phyloP scores from a whole-genome alignment of 2,329 filamentous ascomycete species.

The Aureobasidium melanogenum region DNA sequence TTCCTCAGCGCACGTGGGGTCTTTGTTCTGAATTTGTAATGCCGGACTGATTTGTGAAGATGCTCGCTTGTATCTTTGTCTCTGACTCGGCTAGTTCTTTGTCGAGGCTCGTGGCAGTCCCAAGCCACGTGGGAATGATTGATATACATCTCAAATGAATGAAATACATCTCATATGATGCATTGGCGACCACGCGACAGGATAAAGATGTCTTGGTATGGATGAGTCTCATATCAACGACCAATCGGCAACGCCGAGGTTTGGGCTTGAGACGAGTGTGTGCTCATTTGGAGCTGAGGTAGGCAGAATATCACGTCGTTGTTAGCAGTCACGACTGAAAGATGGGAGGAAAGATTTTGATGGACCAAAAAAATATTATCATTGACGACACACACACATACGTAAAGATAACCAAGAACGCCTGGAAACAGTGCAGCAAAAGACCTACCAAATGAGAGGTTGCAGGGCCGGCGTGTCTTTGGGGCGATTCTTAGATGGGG shows the following conservation, averaged over 20 bases:
- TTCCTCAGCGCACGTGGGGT: not conserved
- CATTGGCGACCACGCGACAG: not conserved
- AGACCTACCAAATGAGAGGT: not conserved
- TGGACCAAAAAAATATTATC: not conserved
- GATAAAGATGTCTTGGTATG: not conserved
- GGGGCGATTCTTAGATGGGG: not conserved
- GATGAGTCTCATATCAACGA: too few species aligned
- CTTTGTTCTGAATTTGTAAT: slow-evolving; percentile 6
- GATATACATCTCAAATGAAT: not conserved
- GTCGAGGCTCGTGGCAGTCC: not conserved
- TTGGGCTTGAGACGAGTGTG: not conserved
- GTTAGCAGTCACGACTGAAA: not conserved
- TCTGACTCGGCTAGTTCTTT: not conserved
- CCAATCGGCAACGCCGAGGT: not conserved
- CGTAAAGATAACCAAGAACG: not conserved
- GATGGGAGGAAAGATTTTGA: not conserved
- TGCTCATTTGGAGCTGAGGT: not conserved
- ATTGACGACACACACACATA: not conserved
- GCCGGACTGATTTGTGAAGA: not conserved
- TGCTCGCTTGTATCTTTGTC: slow-evolving; percentile 3
- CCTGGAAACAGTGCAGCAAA: not conserved
- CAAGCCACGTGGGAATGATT: not conserved
- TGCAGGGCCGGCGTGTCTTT: not conserved
- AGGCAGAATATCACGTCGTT: not conserved
- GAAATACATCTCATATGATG: not conserved